phyloP scores from a whole-genome alignment of 176 grass and related monocot genomes.

The Phragmites australis region DNA sequence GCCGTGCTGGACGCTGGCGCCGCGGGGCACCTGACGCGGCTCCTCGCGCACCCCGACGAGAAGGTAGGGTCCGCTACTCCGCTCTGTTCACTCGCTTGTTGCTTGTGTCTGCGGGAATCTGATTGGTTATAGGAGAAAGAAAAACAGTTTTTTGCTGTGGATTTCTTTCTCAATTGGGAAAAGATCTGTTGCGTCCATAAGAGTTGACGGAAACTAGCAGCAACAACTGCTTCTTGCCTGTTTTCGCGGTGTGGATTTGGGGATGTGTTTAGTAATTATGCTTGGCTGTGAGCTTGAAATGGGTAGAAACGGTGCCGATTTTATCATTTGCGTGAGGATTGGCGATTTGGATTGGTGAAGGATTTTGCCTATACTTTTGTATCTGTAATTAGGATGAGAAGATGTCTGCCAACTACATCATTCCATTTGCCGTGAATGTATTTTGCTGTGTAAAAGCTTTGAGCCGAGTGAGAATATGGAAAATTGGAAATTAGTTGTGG shows the following conservation, averaged over 20 bases:
- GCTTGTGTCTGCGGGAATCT: constrained; percentile 20
- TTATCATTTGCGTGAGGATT: neutral
- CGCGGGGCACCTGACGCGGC: constrained; percentile 59
- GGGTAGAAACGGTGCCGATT: neutral
- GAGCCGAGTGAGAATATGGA: neutral
- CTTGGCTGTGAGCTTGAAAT: neutral
- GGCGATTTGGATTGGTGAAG: neutral
- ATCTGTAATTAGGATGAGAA: neutral
- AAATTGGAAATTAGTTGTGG: neutral
- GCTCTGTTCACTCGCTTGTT: constrained; percentile 24
- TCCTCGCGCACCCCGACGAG: constrained; percentile 70
- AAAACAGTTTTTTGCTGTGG: neutral
- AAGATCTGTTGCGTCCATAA: constrained; percentile 37
- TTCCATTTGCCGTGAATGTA: neutral
- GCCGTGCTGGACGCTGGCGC: constrained; percentile 79
- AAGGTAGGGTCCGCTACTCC: constrained; percentile 73
- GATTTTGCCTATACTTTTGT: neutral
- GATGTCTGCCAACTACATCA: neutral
- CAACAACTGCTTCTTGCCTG: constrained; percentile 33
- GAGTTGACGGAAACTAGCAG: constrained; percentile 31
- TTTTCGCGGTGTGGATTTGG: neutral
- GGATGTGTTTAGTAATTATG: neutral
- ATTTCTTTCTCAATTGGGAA: constrained; percentile 27
- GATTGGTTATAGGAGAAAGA: constrained; percentile 17
- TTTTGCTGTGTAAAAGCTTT: neutral